Conservation (phyloP, 2,329 filamentous ascomycete species). For the Monosporascus sp. region DNA sequence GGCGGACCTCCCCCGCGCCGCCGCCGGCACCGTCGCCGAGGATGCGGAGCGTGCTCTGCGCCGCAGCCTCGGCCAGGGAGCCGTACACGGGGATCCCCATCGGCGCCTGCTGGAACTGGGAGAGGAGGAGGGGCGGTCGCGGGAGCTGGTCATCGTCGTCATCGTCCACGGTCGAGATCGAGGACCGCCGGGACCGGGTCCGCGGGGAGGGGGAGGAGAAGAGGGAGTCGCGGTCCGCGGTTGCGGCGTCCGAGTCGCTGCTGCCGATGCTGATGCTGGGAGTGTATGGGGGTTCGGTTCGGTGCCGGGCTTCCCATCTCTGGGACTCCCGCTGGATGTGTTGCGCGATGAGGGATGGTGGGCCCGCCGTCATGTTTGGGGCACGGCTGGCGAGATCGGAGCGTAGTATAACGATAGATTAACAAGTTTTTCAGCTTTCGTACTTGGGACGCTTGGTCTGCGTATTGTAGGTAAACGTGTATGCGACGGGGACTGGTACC, state of each 20-base stretch:
- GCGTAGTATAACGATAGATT: no score
- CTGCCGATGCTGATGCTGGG: neutral
- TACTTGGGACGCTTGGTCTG: no score
- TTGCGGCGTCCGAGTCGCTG: neutral
- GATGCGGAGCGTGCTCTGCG: constrained; percentile 17
- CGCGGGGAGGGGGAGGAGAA: constrained; percentile 6
- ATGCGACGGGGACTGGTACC: no score
- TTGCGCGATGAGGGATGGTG: neutral
- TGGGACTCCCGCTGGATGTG: neutral
- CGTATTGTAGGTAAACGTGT: no score
- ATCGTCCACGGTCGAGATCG: constrained; percentile 21
- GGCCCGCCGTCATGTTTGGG: neutral
- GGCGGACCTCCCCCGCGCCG: constrained; percentile 13
- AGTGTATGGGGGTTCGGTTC: neutral
- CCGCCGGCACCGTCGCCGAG: constrained; percentile 12
- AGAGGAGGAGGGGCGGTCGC: constrained; percentile 3
- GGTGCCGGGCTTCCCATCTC: neutral
- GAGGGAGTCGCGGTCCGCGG: constrained; percentile 11
- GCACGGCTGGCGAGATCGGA: no score
- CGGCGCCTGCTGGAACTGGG: constrained; percentile 14
- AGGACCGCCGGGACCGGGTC: no score
- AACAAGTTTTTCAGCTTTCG: no score
- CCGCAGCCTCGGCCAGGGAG: constrained; percentile 26
- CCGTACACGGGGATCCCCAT: constrained; percentile 24
- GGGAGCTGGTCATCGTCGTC: constrained; percentile 8